A percentile compares a stretch with the other conserved stretches of the same genome.
These are phyloP conservation scores for Balakata baccata DNA, from an alignment of 345 rosid species.

Conservation along the genomic window DNA sequence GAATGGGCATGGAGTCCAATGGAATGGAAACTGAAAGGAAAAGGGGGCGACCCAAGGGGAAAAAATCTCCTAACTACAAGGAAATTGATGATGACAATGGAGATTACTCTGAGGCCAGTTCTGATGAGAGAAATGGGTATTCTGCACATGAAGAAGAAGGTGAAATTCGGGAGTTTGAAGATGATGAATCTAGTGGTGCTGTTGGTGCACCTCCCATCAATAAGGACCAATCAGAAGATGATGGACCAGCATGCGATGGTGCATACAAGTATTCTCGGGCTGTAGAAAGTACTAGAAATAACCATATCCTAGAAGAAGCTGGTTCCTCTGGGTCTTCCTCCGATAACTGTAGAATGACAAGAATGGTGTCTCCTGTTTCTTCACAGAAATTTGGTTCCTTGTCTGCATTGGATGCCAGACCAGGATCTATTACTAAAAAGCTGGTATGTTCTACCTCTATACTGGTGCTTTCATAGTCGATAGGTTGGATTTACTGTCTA, in stretches of 20 bases:
- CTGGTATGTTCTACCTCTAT: constrained; percentile 48
- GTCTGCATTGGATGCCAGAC: constrained; percentile 93
- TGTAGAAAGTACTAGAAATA: constrained; percentile 49
- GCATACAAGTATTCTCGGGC: constrained; percentile 54
- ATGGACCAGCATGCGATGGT: constrained; percentile 50
- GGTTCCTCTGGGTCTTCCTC: constrained; percentile 94
- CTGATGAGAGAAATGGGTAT: constrained; percentile 74
- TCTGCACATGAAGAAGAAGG: constrained; percentile 88
- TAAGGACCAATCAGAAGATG: constrained; percentile 81
- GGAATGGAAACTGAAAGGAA: constrained; percentile 71
- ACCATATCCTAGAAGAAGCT: constrained; percentile 51
- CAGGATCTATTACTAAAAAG: constrained; percentile 71
- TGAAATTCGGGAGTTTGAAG: constrained; percentile 74
- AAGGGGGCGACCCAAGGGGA: constrained; percentile 86
- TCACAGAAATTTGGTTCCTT: constrained; percentile 92
- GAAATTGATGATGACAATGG: constrained; percentile 89
- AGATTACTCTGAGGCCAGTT: constrained; percentile 83
- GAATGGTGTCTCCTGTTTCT: constrained; percentile 75
- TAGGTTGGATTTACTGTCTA: constrained; percentile 19
- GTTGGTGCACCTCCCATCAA: constrained; percentile 46
- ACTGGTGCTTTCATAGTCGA: neutral
- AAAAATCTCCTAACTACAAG: constrained; percentile 80
- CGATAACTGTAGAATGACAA: constrained; percentile 57
- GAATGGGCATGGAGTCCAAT: constrained; percentile 46
- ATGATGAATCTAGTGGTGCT: constrained; percentile 74